Conservation (phyloP, 2,329 filamentous ascomycete genomes). For the Septoria petroselini region DNA sequence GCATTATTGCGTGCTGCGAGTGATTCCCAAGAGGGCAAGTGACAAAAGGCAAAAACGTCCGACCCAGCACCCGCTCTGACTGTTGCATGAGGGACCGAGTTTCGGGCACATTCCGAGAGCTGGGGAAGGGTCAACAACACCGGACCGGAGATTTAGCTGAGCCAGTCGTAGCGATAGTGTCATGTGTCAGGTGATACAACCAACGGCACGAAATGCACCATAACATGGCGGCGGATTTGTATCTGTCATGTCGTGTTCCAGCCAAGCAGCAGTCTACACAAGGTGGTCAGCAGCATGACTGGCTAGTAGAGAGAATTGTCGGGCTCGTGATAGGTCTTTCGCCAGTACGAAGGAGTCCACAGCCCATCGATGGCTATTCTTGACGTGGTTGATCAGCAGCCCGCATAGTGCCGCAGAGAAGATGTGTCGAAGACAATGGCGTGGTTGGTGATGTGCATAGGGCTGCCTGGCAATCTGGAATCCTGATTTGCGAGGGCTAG, state of each 20-base stretch:
- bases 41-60: no score
- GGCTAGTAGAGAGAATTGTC: conserved; percentile 3
- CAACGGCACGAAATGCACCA: no score
- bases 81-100: no score
- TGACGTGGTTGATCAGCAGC: conserved; percentile 1
- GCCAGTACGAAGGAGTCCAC: background rate
- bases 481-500: background rate
- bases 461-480: background rate
- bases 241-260: background rate
- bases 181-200: no score
- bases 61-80: no score
- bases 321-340: background rate
- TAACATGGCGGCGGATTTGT: no score
- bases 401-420: background rate
- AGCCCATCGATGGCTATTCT: background rate
- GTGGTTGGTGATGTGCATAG: conserved; percentile 2
- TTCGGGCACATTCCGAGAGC: no score
- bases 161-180: no score
- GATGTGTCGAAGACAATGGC: background rate
- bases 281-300: conserved; percentile 6
- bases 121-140: no score
- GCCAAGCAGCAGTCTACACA: background rate
- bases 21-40: background rate
- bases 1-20: background rate
- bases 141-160: no score